Base-by-base conservation (phyloP, 164 flowering plant genomes). In the Houttuynia cordata region DNA sequence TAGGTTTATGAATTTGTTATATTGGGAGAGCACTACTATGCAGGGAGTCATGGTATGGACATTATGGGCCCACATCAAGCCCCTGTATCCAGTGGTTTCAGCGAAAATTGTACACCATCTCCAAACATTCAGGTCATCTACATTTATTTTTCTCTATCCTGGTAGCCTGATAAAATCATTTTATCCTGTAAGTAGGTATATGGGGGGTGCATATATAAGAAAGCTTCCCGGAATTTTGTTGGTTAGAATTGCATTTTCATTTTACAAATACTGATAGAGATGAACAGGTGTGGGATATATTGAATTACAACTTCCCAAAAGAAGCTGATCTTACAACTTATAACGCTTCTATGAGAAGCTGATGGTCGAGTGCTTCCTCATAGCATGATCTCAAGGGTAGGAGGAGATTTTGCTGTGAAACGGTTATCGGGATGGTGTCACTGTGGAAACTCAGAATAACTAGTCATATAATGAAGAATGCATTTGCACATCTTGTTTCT, bases 11-110 rank as follows among this genome's bases (percentile, higher is more conserved):
- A 25, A 49, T 64, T 64, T 57, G 96, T 88, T 1, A 70, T 62
- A 64, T 67, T 88, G 59, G 66, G 76, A 8, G 88, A 81, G 65
- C 86, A 57, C 10, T 57, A 64, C 24, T 64, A 64, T 57, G 67
- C 67, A 19, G 67, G 67, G 14, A 64, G 67, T 22, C 67, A 64
- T 50, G 67, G 67, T 30, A 64, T 64, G 67, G 67, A 64, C 55
- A 64, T 64, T 24, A 64, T 57, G 56, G 67, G 41, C 25, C 67
- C 67, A 56, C 51, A 25, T 4, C 24, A 8, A 8, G 54, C 21
- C 13, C 45, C 52, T 1, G n/a, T 14, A 12, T 45, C 34, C 25
- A 22, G 20, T 20, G 21, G 8, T 4, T 30, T 24, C 45, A 9
- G 22, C 41, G 53, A 56, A 56, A 62, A 10, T 40, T 62, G 58